Conservation (phyloP, 306 rosid species). For the Adenanthera pavonina region DNA sequence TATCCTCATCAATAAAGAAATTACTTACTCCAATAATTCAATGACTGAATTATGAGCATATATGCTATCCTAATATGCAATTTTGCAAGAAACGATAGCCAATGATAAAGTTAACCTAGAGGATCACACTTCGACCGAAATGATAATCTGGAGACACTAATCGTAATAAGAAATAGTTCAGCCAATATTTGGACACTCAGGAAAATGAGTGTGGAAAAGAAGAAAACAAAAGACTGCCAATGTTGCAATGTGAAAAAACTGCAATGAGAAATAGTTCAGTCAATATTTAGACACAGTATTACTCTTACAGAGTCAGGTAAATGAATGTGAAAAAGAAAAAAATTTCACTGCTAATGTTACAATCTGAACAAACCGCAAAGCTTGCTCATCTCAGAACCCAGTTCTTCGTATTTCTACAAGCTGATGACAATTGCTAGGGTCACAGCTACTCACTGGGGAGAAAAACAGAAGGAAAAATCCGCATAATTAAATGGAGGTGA, state of each 20-base stretch:
- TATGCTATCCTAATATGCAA: background rate
- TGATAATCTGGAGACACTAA: background rate
- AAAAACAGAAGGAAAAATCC: background rate
- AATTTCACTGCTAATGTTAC: constrained; percentile 48
- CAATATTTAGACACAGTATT: constrained; percentile 27
- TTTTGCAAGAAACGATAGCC: background rate
- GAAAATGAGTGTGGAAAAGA: background rate
- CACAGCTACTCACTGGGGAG: constrained; percentile 7
- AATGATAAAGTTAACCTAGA: background rate
- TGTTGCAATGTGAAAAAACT: constrained; percentile 46
- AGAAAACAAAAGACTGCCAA: constrained; percentile 15
- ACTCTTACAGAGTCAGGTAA: constrained; percentile 1
- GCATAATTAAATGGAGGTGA: constrained; percentile 27
- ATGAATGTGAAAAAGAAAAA: constrained; percentile 7
- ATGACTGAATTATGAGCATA: background rate
- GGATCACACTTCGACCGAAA: background rate
- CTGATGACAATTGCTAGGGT: constrained; percentile 27
- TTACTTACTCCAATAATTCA: background rate
- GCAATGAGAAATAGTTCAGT: background rate
- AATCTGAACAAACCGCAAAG: constrained; percentile 32
- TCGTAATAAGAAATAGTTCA: background rate
- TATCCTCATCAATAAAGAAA: background rate
- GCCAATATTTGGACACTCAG: constrained; percentile 9
- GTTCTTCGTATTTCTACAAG: constrained; percentile 36
- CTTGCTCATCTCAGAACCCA: constrained; percentile 25